A percentile compares a stretch with the other conserved stretches of the same genome.
Conservation (phyloP, 768 basidiomycete species). For the Boletus patriciae region DNA sequence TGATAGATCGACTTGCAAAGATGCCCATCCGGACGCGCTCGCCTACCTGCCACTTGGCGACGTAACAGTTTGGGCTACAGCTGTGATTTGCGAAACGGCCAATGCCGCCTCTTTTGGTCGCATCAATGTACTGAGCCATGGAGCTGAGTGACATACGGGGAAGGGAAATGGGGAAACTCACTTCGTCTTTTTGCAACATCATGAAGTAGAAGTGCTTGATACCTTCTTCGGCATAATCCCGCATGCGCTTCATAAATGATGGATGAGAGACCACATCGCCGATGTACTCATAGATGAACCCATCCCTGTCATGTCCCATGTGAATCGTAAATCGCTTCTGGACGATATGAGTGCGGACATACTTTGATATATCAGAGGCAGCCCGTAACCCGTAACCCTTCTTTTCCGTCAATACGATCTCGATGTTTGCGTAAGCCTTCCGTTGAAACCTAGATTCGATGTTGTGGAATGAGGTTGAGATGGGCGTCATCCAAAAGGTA, state of each 20-base stretch:
- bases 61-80: constrained; percentile 96
- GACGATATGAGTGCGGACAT: constrained; percentile 27
- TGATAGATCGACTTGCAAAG: constrained; percentile 82
- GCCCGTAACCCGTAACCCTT: constrained; percentile 95
- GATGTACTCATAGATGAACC: constrained; percentile 96
- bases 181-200: constrained; percentile 99
- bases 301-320: constrained; percentile 54
- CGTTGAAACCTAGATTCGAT: constrained; percentile 70
- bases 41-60: constrained; percentile 97
- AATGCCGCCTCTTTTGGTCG: constrained; percentile 94
- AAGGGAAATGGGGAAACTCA: constrained; percentile 36
- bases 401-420: constrained; percentile 91
- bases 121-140: constrained; percentile 82
- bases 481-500: background rate
- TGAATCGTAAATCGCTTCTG: constrained; percentile 3
- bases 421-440: constrained; percentile 79
- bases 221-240: constrained; percentile 88
- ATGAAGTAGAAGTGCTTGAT: constrained; percentile 99
- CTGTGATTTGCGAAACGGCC: constrained; percentile 98
- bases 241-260: constrained; percentile 92
- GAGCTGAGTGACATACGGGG: background rate
- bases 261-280: constrained; percentile 90
- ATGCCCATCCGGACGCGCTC: constrained; percentile 94
- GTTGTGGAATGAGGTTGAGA: constrained; percentile 1
- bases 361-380: constrained; percentile 64